Base-by-base conservation (phyloP, 2,329 filamentous ascomycete species). In the Fusarium sp. region DNA sequence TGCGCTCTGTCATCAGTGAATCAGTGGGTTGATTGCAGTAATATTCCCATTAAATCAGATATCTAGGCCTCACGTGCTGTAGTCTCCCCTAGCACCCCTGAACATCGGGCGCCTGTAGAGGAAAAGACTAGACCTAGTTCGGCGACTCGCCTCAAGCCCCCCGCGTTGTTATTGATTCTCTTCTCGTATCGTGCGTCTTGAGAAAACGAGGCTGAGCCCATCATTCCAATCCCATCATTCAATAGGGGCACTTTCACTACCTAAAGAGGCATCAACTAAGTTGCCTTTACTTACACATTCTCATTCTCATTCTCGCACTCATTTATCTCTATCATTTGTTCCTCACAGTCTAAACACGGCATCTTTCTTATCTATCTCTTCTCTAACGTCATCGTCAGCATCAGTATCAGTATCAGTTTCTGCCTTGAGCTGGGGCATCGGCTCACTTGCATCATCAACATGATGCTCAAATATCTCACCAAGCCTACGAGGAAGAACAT, bases 401-500 rank as follows among this genome's bases (percentile, higher is more conserved):
- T 66, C 48, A 17, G 32, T 35, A 35, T 35, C 32, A 47, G 18
- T 20, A 28, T 47, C 44, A 47, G 24, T 51, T 56, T 60, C 50
- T 47, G 39, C 48, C 35, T 54, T 35, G 44, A 54, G 66, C 39
- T 71, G 42, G 42, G 58, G 38, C 61, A 57, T 62, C 67, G 24
- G 66, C 70, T 59, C 57, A 64, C 30, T 51, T 44, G 35, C 47
- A 61, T 26, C 65, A 53, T 54, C 64, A 47, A 48, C 38, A 47
- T 61, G 42, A 75, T 75, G 75, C 57, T 73, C 53, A 63, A 62
- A 50, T 59, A 56, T 36, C 55, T 72, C 35, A 47, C 56, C 56
- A 76, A 66, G 54, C 63, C 72, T 30, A 69, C 69, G 51, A 70
- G 76, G 39, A 69, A 72, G 39, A 38, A 66, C 35, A 42, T 77